phyloP scores from a whole-genome alignment of 805 yeast genomes.

The Yarrowia divulgata region DNA sequence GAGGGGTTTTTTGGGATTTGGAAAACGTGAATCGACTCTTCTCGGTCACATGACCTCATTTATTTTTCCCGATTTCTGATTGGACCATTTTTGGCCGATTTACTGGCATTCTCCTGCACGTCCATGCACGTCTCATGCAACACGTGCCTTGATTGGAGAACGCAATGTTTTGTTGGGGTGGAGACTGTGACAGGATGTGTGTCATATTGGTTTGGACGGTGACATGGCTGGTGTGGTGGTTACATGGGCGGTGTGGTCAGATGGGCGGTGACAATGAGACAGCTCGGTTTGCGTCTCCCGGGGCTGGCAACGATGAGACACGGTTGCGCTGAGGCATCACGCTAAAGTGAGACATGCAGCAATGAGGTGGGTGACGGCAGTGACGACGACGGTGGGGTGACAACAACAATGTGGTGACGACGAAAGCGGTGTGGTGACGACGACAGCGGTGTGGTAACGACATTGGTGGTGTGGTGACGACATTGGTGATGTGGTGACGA shows the following conservation, averaged over 20 bases:
- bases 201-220: no score
- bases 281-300: no score
- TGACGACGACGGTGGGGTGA: no score
- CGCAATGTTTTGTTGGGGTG: neutral
- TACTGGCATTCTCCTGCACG: neutral
- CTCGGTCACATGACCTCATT: neutral
- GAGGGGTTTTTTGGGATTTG: neutral
- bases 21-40: neutral
- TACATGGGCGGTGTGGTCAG: neutral
- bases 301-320: no score
- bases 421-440: no score
- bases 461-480: no score
- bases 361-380: neutral
- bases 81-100: neutral
- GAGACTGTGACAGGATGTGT: neutral
- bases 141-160: conserved; percentile 18
- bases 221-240: no score
- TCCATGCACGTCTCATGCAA: conserved; percentile 16
- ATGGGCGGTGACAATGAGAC: neutral
- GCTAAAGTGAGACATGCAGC: conserved; percentile 35
- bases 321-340: conserved; percentile 22
- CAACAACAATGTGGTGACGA: no score
- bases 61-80: neutral
- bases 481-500: no score
- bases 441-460: no score